A percentile compares a stretch with the other conserved stretches of the same genome.
Evolutionary conservation across 257 asterid genomes (phyloP).

Genomic region (Cinchona pubescens): DNA sequence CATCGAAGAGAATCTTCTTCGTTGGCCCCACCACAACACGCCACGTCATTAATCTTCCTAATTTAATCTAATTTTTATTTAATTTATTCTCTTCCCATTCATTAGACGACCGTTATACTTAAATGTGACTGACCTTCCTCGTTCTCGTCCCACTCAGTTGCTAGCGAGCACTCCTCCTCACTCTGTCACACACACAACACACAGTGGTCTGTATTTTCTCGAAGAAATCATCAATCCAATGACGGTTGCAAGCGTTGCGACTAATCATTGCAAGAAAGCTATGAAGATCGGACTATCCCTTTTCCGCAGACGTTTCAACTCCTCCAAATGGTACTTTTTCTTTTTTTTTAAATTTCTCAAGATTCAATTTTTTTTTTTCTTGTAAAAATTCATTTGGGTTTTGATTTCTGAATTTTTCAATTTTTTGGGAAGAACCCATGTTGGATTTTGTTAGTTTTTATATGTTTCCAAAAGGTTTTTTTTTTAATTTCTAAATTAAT

Average conservation of each 20-base stretch:
- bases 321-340: slow-evolving; percentile 65
- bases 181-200: slow-evolving; percentile 9
- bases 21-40: slow-evolving; percentile 7
- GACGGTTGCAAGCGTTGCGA: slow-evolving; percentile 49
- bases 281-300: slow-evolving; percentile 52
- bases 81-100: slow-evolving; percentile 12
- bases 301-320: slow-evolving; percentile 61
- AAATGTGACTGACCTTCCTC: background rate
- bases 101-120: slow-evolving; percentile 62
- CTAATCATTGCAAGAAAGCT: slow-evolving; percentile 63
- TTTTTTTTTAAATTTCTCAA: background rate
- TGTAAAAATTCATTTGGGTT: no score
- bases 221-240: slow-evolving; percentile 18
- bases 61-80: slow-evolving; percentile 10
- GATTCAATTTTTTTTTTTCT: background rate
- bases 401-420: background rate
- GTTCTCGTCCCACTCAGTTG: no score
- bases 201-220: background rate
- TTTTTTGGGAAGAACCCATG: background rate
- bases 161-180: no score
- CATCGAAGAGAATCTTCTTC: no score
- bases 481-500: background rate
- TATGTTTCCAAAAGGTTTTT: background rate
- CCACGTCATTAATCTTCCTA: slow-evolving; percentile 36
- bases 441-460: background rate